These are phyloP conservation scores for Xylaria scruposa DNA, from an alignment of 495 filamentous ascomycete species.

Conservation along the genomic window DNA sequence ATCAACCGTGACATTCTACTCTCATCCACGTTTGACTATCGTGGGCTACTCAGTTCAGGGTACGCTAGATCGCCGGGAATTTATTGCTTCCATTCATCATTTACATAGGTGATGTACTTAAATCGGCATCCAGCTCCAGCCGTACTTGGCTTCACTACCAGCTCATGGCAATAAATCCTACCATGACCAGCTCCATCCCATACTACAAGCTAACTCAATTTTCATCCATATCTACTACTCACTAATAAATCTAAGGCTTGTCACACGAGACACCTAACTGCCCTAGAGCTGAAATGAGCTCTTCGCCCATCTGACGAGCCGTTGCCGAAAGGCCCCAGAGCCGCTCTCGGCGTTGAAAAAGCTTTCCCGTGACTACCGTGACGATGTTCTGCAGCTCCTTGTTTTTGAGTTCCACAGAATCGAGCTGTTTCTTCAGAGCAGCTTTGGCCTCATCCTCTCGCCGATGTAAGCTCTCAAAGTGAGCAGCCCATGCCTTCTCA, in stretches of 20 bases:
- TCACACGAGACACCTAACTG: constrained; percentile 9
- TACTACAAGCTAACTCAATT: not conserved
- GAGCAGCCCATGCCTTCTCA: constrained; percentile 17
- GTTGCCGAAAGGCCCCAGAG: constrained; percentile 10
- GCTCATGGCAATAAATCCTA: not conserved
- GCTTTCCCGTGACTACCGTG: not conserved
- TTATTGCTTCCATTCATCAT: constrained; percentile 5
- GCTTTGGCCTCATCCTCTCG: not conserved
- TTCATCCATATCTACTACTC: not conserved
- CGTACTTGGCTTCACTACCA: not conserved
- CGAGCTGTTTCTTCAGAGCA: not conserved
- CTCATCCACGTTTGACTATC: not conserved
- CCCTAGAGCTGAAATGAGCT: constrained; percentile 11
- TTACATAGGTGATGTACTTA: no score
- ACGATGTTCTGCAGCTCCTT: not conserved
- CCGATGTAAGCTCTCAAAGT: not conserved
- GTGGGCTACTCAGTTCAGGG: not conserved
- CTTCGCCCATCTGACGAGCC: constrained; percentile 15
- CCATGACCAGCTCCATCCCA: not conserved
- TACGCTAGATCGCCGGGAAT: no score
- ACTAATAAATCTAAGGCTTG: not conserved
- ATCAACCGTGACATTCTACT: not conserved
- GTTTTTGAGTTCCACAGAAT: not conserved
- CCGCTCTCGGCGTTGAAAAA: not conserved
- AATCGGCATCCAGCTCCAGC: not conserved